phyloP scores from a whole-genome alignment of 2,329 filamentous ascomycete species.

The Gliomastix tumulicola region DNA sequence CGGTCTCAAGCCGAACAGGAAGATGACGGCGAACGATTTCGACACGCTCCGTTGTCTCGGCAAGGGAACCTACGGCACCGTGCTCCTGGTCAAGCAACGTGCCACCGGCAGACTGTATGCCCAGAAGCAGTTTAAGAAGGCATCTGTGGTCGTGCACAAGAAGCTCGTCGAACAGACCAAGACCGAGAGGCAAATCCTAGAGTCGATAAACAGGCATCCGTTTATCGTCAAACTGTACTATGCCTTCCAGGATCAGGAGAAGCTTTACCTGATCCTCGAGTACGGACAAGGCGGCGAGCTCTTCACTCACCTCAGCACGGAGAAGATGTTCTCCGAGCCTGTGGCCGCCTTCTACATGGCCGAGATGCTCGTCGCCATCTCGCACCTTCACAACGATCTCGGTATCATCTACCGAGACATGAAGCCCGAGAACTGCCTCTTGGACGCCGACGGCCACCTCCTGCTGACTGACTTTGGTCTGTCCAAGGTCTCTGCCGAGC shows the following conservation, averaged over 20 bases:
- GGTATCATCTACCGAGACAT: slow-evolving; percentile 95
- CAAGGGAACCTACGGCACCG: slow-evolving; percentile 93
- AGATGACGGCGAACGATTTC: slow-evolving; percentile 91
- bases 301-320: slow-evolving; percentile 88
- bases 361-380: slow-evolving; percentile 90
- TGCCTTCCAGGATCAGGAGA: slow-evolving; percentile 96
- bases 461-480: slow-evolving; percentile 95
- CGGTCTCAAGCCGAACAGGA: slow-evolving; percentile 52
- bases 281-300: slow-evolving; percentile 96
- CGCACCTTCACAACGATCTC: slow-evolving; percentile 84
- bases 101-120: slow-evolving; percentile 85
- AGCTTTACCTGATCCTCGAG: slow-evolving; percentile 93
- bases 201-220: slow-evolving; percentile 92
- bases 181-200: slow-evolving; percentile 89
- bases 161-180: slow-evolving; percentile 95
- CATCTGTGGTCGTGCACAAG: slow-evolving; percentile 90
- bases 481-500: slow-evolving; percentile 82
- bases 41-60: slow-evolving; percentile 86
- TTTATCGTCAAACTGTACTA: slow-evolving; percentile 99
- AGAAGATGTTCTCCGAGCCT: slow-evolving; percentile 90
- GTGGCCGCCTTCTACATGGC: slow-evolving; percentile 97
- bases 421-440: slow-evolving; percentile 94
- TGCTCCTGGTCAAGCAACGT: slow-evolving; percentile 85
- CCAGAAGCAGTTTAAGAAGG: slow-evolving; percentile 98
- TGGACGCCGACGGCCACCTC: slow-evolving; percentile 86